Percentiles rank a stretch among this genome's conserved stretches.
These are phyloP conservation scores for Ceratobasidium sp. DNA, from an alignment of 1,284 basidiomycete genomes.

Conservation along the genomic window DNA sequence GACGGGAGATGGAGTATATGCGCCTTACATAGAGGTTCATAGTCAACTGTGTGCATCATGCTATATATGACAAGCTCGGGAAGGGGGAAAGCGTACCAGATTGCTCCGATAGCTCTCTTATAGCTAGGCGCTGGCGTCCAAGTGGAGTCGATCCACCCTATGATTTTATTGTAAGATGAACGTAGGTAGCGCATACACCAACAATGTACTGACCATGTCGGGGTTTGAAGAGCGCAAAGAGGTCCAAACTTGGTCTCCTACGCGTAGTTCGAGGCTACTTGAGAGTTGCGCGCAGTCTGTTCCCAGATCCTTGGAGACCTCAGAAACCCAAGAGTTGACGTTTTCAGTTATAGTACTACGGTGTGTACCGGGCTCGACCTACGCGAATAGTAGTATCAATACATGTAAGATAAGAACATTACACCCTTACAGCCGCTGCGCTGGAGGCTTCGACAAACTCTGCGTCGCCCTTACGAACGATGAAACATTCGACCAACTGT, in stretches of 20 bases:
- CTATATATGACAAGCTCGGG: constrained; percentile 9
- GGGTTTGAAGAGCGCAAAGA: neutral
- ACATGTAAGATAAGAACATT: neutral
- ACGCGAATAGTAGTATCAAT: neutral
- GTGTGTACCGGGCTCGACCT: constrained; percentile 9
- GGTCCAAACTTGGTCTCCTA: constrained; percentile 57
- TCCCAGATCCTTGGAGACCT: constrained; percentile 53
- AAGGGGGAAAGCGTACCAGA: constrained; percentile 61
- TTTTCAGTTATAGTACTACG: constrained; percentile 62
- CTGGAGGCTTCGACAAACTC: constrained; percentile 6
- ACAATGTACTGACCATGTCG: constrained; percentile 1
- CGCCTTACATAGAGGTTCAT: constrained; percentile 58
- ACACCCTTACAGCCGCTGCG: neutral
- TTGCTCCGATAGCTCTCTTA: constrained; percentile 71
- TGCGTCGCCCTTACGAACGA: constrained; percentile 34
- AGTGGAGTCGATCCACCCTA: constrained; percentile 87
- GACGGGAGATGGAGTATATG: constrained; percentile 62
- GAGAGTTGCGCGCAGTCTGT: constrained; percentile 7
- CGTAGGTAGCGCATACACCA: neutral
- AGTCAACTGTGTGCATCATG: neutral
- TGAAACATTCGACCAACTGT: constrained; percentile 33
- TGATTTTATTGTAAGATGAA: neutral
- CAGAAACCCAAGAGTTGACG: constrained; percentile 60
- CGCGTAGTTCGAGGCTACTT: neutral
- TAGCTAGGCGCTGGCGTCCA: constrained; percentile 75